These are phyloP conservation scores for Boletus insuetus DNA, from an alignment of 768 basidiomycete genomes.

Conservation along the genomic window DNA sequence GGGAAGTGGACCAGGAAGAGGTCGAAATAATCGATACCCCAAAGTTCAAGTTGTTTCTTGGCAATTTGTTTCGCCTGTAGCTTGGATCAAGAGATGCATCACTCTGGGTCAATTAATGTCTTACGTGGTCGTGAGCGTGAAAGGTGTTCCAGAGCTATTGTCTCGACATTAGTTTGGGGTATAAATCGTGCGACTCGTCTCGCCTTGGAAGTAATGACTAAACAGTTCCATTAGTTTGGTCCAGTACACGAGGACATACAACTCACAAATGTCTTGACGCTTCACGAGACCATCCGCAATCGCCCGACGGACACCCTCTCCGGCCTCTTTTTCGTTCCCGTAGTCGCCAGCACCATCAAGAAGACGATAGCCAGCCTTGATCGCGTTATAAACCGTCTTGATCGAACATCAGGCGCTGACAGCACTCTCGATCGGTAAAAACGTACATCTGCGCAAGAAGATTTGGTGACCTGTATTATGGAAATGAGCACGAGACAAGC, in stretches of 20 bases:
- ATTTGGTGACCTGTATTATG: conserved; percentile 49
- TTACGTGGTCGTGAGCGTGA: conserved; percentile 74
- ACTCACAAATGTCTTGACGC: conserved; percentile 82
- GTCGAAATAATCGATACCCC: conserved; percentile 86
- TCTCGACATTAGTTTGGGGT: conserved; percentile 5
- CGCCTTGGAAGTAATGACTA: conserved; percentile 84
- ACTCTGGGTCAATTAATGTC: conserved; percentile 11
- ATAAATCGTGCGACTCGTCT: conserved; percentile 5
- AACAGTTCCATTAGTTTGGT: not conserved
- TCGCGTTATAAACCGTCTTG: conserved; percentile 79
- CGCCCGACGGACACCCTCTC: conserved; percentile 75
- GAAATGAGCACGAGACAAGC: not conserved
- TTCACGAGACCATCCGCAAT: conserved; percentile 80
- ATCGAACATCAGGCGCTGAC: conserved; percentile 1
- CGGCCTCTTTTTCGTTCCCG: conserved; percentile 86
- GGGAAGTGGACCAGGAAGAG: conserved; percentile 86
- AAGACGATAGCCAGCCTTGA: conserved; percentile 84
- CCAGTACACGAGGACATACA: not conserved
- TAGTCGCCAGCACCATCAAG: conserved; percentile 86
- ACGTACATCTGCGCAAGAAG: conserved; percentile 58
- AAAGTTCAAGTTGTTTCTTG: conserved; percentile 67
- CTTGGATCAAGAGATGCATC: not conserved
- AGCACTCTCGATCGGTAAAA: not conserved
- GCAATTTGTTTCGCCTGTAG: conserved; percentile 52
- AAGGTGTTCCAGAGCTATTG: conserved; percentile 83